Evolutionary conservation across 768 basidiomycete genomes (phyloP).

Genomic region (Pisolithus orientalis): DNA sequence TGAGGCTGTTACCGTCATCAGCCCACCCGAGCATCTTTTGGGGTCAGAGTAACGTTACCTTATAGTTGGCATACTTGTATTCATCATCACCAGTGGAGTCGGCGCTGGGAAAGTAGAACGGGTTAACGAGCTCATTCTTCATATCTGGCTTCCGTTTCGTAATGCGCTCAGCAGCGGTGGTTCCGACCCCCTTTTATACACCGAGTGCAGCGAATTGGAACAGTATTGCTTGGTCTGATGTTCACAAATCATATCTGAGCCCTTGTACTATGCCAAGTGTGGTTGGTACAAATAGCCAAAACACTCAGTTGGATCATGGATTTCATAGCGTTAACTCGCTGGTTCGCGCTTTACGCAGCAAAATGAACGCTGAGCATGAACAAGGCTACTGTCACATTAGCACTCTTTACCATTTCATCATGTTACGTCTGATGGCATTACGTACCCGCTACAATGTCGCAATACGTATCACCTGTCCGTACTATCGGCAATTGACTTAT

Average conservation of each 20-base stretch:
- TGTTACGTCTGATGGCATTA: not conserved
- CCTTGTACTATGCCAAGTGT: too few species aligned
- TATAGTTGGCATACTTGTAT: constrained; percentile 55
- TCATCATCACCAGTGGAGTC: constrained; percentile 42
- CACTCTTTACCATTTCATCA: not conserved
- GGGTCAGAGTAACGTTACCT: constrained; percentile 32
- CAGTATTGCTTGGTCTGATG: too few species aligned
- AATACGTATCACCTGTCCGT: not conserved
- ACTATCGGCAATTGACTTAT: too few species aligned
- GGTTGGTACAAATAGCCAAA: too few species aligned
- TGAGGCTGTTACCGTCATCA: constrained; percentile 39
- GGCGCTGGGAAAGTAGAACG: constrained; percentile 61
- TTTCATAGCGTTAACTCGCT: too few species aligned
- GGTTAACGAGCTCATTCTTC: constrained; percentile 39
- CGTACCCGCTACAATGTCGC: not conserved
- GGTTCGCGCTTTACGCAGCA: too few species aligned
- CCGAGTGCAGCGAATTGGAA: not conserved
- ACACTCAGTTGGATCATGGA: too few species aligned
- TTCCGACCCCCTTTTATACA: not conserved
- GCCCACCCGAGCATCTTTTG: not conserved
- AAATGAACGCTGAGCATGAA: too few species aligned
- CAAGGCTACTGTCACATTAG: not conserved
- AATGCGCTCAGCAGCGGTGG: constrained; percentile 9
- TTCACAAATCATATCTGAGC: too few species aligned
- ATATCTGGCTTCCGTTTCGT: constrained; percentile 18